Base-by-base conservation (phyloP, 2,329 filamentous ascomycete genomes). In the Pyrenophora teres region DNA sequence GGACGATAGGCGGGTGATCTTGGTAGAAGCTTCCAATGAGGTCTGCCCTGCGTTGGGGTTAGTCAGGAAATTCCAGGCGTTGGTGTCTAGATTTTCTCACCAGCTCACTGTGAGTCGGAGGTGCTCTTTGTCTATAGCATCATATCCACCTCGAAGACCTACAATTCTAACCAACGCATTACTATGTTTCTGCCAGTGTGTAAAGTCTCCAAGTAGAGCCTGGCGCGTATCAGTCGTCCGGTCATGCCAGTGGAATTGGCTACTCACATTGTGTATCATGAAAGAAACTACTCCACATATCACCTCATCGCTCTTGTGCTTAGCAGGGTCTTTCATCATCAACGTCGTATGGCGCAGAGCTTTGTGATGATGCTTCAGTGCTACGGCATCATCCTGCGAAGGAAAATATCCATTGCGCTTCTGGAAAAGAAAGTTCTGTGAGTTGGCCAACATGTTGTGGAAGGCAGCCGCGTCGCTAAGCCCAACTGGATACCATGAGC, bases 101-200 rank as follows among this genome's bases (percentile, higher is more conserved):
- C 68, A 71, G 31, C 64, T 66, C 5, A 69, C 13, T 7, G 64
- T 68, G n/a, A 70, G 61, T 7, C 67, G 62, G 4, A 71, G 56
- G 15, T 61, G 25, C 13, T 68, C 62, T 31, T 48, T 48, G 6
- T 52, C 51, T n/a, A 71, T 60, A 0, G 48, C 52, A 25, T 65
- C 47, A 16, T 59, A 56, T 1, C 68, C 68, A 6, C 67, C 68
- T 30, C 64, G 57, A 9, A 69, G 31, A 9, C 42, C 49, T n/a
- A 65, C 49, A 10, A 69, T 64, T 25, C 57, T 64, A 6, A 59
- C 16, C 2, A 71, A 35, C 3, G 64, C 67, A 36, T 60, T 51
- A 3, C 60, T 60, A 40, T 71, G 68, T 12, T 63, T 55, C 3
- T 57, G 49, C 62, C 62, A 69, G 16, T 62, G 60, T 7, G 50